Conservation (phyloP, 306 rosid genomes). For the barrel medic (Medicago truncatula) region DNA sequence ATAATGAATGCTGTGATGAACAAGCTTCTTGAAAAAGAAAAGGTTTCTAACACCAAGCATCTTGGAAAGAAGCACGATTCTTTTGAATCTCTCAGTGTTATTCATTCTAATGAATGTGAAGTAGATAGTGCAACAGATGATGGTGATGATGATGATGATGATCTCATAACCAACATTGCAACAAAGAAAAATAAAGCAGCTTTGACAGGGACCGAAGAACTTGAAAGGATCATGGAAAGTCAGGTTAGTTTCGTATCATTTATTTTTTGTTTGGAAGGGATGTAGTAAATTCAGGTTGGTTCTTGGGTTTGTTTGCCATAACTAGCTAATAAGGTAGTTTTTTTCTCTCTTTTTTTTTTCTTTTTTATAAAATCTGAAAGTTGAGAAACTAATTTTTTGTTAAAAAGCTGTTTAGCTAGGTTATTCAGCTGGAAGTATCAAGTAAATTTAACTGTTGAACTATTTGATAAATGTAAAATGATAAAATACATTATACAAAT, state of each 20-base stretch:
- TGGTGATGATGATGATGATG: slow-evolving; percentile 67
- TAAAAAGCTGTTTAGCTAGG: background rate
- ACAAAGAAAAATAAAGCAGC: slow-evolving; percentile 44
- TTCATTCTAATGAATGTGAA: slow-evolving; percentile 47
- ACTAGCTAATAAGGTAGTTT: background rate
- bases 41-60: slow-evolving; percentile 34
- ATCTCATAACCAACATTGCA: slow-evolving; percentile 68
- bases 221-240: slow-evolving; percentile 48
- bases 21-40: slow-evolving; percentile 63
- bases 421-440: background rate
- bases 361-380: background rate
- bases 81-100: slow-evolving; percentile 35
- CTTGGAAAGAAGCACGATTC: slow-evolving; percentile 39
- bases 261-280: background rate
- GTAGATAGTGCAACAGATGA: slow-evolving; percentile 51
- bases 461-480: background rate
- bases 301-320: background rate
- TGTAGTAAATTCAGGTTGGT: slow-evolving; percentile 39
- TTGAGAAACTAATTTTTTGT: background rate
- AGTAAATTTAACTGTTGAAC: background rate
- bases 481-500: background rate
- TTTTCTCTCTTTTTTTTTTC: no score
- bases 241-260: slow-evolving; percentile 43
- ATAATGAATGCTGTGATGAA: slow-evolving; percentile 80
- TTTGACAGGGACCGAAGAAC: slow-evolving; percentile 43